Conservation (phyloP, 768 basidiomycete genomes). For the Trametopsis cervina region DNA sequence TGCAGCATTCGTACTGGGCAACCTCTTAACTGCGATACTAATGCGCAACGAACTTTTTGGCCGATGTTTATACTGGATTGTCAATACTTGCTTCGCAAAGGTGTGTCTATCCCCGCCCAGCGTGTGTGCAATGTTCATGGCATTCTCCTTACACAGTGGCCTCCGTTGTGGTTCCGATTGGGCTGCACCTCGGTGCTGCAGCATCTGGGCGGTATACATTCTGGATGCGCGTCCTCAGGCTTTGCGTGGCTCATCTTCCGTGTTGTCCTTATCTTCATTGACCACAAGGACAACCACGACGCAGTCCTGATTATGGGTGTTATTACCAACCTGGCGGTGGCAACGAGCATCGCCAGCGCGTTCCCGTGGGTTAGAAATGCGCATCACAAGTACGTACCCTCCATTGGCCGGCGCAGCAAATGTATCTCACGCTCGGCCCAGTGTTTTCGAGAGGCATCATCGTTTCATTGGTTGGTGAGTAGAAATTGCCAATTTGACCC, state of each 20-base stretch:
- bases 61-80: slow-evolving; percentile 29
- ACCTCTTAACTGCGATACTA: slow-evolving; percentile 33
- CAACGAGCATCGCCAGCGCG: slow-evolving; percentile 30
- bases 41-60: slow-evolving; percentile 38
- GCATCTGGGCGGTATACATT: slow-evolving; percentile 39
- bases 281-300: slow-evolving; percentile 28
- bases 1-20: slow-evolving; percentile 34
- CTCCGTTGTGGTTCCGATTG: slow-evolving; percentile 34
- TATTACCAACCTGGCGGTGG: slow-evolving; percentile 32
- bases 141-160: slow-evolving; percentile 25
- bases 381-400: slow-evolving; percentile 33
- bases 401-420: background rate
- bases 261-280: slow-evolving; percentile 29
- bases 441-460: slow-evolving; percentile 37
- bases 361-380: slow-evolving; percentile 38
- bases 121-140: background rate
- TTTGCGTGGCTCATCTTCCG: slow-evolving; percentile 31
- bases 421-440: slow-evolving; percentile 17
- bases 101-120: slow-evolving; percentile 12
- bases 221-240: slow-evolving; percentile 34
- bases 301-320: slow-evolving; percentile 32
- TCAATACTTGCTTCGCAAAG: slow-evolving; percentile 33
- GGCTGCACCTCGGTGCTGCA: slow-evolving; percentile 31
- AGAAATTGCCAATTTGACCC: slow-evolving; percentile 9
- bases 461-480: slow-evolving; percentile 37